A percentile compares a stretch with the other conserved stretches of the same genome.
phyloP scores from a whole-genome alignment of 306 rosid species.

The Ormosia semicastrata region DNA sequence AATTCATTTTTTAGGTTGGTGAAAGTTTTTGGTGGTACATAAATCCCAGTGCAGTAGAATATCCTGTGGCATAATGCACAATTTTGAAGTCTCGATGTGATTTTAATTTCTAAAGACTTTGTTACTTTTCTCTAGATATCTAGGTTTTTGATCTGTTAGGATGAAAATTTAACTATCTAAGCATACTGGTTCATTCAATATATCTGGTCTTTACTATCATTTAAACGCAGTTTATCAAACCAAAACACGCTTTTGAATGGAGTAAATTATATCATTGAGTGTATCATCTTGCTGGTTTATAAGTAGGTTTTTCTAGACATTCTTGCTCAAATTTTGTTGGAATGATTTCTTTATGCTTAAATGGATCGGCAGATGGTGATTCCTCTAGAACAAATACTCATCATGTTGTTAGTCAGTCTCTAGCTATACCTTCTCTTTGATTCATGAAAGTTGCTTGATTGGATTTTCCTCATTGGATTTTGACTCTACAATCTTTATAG shows the following conservation, averaged over 20 bases:
- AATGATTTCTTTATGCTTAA: background rate
- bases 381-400: background rate
- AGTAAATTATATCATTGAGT: background rate
- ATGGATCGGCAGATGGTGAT: background rate
- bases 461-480: constrained; percentile 1
- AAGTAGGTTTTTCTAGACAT: background rate
- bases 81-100: background rate
- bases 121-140: constrained; percentile 1
- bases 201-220: background rate
- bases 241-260: background rate
- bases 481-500: background rate
- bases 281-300: background rate
- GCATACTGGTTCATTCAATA: background rate
- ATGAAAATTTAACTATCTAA: background rate
- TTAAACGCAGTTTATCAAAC: background rate
- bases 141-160: background rate
- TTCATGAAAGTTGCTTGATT: constrained; percentile 10
- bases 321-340: background rate
- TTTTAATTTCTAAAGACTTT: background rate
- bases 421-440: background rate
- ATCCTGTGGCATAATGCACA: background rate
- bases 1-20: background rate
- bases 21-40: background rate
- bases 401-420: background rate
- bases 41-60: background rate